These are phyloP conservation scores for Linaria vulgaris DNA, from an alignment of 257 asterid genomes.

Conservation along the genomic window DNA sequence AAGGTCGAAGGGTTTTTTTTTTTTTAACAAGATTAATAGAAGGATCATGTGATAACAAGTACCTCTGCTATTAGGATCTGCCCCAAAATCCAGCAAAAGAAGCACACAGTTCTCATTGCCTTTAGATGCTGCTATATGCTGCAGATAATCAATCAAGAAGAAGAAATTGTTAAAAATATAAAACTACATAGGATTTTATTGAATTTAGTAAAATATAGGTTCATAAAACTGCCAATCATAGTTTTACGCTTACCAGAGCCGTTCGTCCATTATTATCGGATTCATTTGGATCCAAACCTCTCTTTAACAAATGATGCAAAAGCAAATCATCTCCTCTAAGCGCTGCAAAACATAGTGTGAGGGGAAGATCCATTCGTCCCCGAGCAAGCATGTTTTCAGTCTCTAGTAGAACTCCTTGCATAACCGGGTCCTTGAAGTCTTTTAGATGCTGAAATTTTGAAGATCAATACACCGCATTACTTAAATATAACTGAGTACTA, in stretches of 20 bases:
- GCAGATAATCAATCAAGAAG: conserved; percentile 22
- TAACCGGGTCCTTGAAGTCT: conserved; percentile 70
- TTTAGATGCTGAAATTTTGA: conserved; percentile 63
- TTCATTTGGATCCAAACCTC: conserved; percentile 92
- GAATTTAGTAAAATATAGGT: conserved; percentile 2
- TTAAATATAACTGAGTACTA: neutral
- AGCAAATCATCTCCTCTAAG: conserved; percentile 85
- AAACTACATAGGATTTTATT: neutral
- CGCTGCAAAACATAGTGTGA: conserved; percentile 85
- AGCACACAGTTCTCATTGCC: conserved; percentile 70
- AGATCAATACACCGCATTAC: conserved; percentile 11
- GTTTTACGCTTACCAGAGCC: conserved; percentile 47
- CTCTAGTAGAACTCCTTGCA: conserved; percentile 82
- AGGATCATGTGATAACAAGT: conserved; percentile 8
- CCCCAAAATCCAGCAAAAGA: conserved; percentile 78
- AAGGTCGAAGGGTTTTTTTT: no score
- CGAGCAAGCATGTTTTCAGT: conserved; percentile 88
- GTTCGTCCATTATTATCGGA: conserved; percentile 72
- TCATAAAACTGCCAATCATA: neutral
- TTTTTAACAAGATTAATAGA: no score
- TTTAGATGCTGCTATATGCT: conserved; percentile 86
- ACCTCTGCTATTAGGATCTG: conserved; percentile 82
- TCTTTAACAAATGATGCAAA: conserved; percentile 76
- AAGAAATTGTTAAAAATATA: conserved; percentile 7
- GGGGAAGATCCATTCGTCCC: conserved; percentile 92